Evolutionary conservation across 371 early-diverging fungal genomes (phyloP), one percentile per base, ranked within the genome.

Genomic region (Apophysomyces elegans): DNA sequence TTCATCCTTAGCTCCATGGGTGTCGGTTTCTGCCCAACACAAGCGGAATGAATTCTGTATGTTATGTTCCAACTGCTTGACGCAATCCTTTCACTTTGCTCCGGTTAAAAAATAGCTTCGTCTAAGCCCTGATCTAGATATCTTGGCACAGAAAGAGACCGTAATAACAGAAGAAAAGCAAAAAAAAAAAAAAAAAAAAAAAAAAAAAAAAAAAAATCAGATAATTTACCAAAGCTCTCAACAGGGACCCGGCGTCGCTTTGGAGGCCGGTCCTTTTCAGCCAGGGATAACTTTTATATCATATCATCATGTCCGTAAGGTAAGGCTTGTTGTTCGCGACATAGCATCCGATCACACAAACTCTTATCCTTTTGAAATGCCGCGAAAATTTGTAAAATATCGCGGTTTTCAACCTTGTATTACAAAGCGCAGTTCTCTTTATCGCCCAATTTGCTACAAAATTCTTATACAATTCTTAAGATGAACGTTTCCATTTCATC

Each of bases 211-310:
- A 56, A 62, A 56, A 38, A 61, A 43, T 66, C 66, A 70, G 66
- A 68, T 63, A 66, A 59, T 59, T 60, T 43, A 62, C 67, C 68
- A 50, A 61, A 46, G 58, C 67, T 71, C 47, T 67, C 68, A 68
- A 72, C 72, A 65, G 50, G 65, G 59, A 46, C 57, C 21, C 62
- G 65, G 72, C 72, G 72, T 72, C 72, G 65, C 61, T 18, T 11
- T 62, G 43, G 72, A 72, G 72, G 72, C 72, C 63, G 62, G 63
- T 62, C 68, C 62, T 41, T 18, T 72, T 72, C 72, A 72, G 72
- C 65, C 72, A 72, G 72, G 72, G 72, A 72, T 72, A 72, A 72
- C 72, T 68, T 59, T 59, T 21, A 62, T 62, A 68, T 46, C 16
- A 32, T 62, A 64, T 72, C 72, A 72, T 68, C 72, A 72, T 72